Percentiles rank a stretch among this genome's conserved stretches.
Evolutionary conservation across 805 yeast genomes (phyloP).

Genomic region (Yarrowia bubula): DNA sequence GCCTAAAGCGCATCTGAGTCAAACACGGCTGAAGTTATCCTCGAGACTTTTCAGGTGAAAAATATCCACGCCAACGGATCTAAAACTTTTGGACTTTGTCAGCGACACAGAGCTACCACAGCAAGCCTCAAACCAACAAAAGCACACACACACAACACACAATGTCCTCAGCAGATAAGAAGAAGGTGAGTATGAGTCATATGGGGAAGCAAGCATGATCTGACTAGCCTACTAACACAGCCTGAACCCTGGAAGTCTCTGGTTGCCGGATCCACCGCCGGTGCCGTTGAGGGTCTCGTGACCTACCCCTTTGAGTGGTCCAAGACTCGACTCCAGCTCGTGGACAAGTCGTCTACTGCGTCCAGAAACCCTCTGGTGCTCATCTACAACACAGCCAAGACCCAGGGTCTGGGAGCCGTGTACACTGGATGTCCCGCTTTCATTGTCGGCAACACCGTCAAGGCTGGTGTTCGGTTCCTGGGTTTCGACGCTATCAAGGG

Average conservation of each 20-base stretch:
- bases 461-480: slow-evolving; percentile 91
- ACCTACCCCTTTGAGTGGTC: slow-evolving; percentile 98
- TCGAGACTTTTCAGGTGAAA: slow-evolving; percentile 18
- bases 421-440: slow-evolving; percentile 97
- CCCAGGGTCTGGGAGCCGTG: slow-evolving; percentile 74
- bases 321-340: slow-evolving; percentile 85
- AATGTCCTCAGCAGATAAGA: neutral
- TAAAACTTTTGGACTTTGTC: neutral
- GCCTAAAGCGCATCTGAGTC: slow-evolving; percentile 20
- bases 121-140: neutral
- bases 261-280: slow-evolving; percentile 49
- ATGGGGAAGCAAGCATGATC: neutral
- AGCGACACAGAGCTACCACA: neutral
- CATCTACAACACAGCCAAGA: slow-evolving; percentile 67
- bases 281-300: slow-evolving; percentile 68
- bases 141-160: neutral
- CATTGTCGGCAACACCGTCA: slow-evolving; percentile 92
- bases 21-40: slow-evolving; percentile 10
- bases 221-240: slow-evolving; percentile 25
- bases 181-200: slow-evolving; percentile 22
- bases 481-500: slow-evolving; percentile 88
- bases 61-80: neutral
- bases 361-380: slow-evolving; percentile 83
- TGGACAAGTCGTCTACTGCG: slow-evolving; percentile 38
- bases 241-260: slow-evolving; percentile 41